These are phyloP conservation scores for Trypanosomatidae sp. DNA, from an alignment of 208 protist genomes.

Conservation along the genomic window DNA sequence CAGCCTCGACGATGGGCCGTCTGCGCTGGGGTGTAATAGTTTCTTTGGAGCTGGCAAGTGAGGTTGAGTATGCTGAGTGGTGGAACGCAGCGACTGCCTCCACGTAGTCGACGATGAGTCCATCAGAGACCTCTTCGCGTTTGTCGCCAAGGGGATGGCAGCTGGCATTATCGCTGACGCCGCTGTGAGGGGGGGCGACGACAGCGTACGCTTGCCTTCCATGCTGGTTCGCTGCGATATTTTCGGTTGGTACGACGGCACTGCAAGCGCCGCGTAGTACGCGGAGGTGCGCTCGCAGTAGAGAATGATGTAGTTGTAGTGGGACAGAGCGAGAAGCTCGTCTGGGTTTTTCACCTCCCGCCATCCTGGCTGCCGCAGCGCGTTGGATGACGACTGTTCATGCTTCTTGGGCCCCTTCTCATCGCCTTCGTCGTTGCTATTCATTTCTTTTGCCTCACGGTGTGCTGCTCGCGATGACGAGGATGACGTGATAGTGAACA, in stretches of 20 bases:
- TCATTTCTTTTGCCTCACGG: background rate
- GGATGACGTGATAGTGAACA: background rate
- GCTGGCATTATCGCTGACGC: background rate
- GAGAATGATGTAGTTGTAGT: slow-evolving; percentile 24
- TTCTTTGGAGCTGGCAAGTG: background rate
- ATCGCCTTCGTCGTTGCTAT: background rate
- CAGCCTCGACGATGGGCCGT: slow-evolving; percentile 4
- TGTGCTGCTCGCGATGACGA: background rate
- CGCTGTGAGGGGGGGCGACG: background rate
- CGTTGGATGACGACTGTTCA: background rate
- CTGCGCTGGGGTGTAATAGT: background rate
- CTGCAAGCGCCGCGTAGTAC: slow-evolving; percentile 32
- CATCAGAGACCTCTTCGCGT: background rate
- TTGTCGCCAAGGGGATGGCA: background rate
- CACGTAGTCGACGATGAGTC: background rate
- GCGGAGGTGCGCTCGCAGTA: slow-evolving; percentile 26
- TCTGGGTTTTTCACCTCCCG: slow-evolving; percentile 20
- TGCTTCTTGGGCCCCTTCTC: background rate
- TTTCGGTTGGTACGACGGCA: slow-evolving; percentile 12
- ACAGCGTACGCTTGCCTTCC: background rate
- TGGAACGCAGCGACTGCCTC: slow-evolving; percentile 1
- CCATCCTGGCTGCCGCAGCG: background rate
- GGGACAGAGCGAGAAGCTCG: slow-evolving; percentile 18
- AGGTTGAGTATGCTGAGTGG: background rate
- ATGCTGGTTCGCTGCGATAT: background rate